Conservation (phyloP, 257 asterid species). For the Solanum bukasovii region DNA sequence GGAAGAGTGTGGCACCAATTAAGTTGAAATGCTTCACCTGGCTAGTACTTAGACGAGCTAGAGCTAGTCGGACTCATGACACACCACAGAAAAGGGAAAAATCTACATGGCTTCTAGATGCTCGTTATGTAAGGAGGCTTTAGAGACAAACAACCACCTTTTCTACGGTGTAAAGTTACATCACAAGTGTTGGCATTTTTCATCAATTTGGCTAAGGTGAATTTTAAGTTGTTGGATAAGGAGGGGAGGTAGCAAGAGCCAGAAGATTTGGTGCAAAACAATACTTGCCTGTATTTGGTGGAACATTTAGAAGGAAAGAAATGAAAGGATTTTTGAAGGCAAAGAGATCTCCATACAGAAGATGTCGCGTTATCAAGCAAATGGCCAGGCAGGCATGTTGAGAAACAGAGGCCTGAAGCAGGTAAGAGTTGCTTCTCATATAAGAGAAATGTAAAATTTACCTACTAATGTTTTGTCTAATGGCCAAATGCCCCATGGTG, state of each 20-base stretch:
- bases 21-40: neutral
- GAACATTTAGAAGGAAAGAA: neutral
- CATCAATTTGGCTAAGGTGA: neutral
- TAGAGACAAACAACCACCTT: neutral
- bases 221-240: neutral
- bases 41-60: neutral
- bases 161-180: neutral
- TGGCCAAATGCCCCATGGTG: slow-evolving; percentile 44
- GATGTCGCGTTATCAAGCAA: neutral
- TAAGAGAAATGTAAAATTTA: slow-evolving; percentile 11
- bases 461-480: slow-evolving; percentile 37
- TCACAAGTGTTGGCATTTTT: neutral
- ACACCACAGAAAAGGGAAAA: neutral
- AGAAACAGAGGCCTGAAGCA: neutral
- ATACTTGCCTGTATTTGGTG: neutral
- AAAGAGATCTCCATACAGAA: neutral
- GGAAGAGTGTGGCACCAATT: neutral
- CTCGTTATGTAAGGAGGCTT: neutral
- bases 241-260: neutral
- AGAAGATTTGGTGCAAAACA: neutral
- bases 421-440: neutral
- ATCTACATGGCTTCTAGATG: neutral
- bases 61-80: neutral
- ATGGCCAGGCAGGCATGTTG: neutral
- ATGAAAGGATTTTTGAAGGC: neutral